Percentiles rank a stretch among this genome's conserved stretches.
phyloP scores from a whole-genome alignment of 306 rosid genomes.

The Senna tora region DNA sequence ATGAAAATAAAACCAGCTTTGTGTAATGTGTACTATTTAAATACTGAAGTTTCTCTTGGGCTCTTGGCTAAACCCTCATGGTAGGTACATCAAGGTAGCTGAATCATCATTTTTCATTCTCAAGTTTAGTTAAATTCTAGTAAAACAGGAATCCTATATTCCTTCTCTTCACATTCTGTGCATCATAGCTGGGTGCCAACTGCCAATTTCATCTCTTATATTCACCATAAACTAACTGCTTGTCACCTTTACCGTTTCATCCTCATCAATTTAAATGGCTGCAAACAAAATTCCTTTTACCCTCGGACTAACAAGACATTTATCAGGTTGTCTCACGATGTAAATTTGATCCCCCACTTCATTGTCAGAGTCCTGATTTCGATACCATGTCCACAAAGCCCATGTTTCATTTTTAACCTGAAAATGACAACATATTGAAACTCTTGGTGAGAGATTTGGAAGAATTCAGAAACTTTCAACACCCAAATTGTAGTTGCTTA shows the following conservation, averaged over 20 bases:
- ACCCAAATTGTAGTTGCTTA: slow-evolving; percentile 13
- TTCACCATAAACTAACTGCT: background rate
- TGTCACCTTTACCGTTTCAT: slow-evolving; percentile 29
- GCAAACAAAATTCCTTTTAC: slow-evolving; percentile 32
- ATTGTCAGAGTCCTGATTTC: slow-evolving; percentile 67
- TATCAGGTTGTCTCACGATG: slow-evolving; percentile 73
- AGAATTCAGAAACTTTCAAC: slow-evolving; percentile 4
- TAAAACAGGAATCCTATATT: background rate
- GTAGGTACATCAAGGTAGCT: background rate
- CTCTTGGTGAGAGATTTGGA: slow-evolving; percentile 11
- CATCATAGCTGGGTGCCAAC: slow-evolving; percentile 9
- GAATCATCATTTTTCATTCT: slow-evolving; percentile 20
- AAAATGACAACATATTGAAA: slow-evolving; percentile 36
- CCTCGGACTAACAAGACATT: slow-evolving; percentile 46
- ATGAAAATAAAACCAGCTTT: no score
- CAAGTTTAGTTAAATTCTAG: background rate
- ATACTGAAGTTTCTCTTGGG: no score
- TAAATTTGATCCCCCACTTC: slow-evolving; percentile 75
- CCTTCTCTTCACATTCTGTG: slow-evolving; percentile 16
- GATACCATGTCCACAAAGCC: slow-evolving; percentile 83
- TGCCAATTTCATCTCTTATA: background rate
- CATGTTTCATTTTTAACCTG: slow-evolving; percentile 84
- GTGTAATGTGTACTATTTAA: no score
- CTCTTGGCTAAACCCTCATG: background rate
- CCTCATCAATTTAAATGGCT: slow-evolving; percentile 32